Evolutionary conservation across 495 filamentous ascomycete genomes (phyloP).

Genomic region (Annulohypoxylon maeteangense): DNA sequence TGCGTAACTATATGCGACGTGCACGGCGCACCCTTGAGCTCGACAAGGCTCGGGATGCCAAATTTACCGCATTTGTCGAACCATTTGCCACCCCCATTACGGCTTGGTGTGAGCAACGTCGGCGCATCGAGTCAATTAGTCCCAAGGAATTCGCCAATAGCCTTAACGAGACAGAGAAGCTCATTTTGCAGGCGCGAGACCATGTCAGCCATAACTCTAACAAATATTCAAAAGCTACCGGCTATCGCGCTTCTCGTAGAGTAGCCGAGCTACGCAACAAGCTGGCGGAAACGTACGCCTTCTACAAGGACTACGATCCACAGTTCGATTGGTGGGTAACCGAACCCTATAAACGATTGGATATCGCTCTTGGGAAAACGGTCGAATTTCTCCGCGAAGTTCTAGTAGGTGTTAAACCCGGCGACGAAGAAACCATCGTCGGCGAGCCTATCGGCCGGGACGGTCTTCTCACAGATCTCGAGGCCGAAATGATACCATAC

Average conservation of each 20-base stretch:
- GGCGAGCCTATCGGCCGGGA: slow-evolving; percentile 62
- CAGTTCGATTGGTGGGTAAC: slow-evolving; percentile 63
- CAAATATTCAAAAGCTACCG: slow-evolving; percentile 53
- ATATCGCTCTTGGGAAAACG: slow-evolving; percentile 43
- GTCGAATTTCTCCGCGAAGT: slow-evolving; percentile 49
- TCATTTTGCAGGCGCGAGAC: slow-evolving; percentile 40
- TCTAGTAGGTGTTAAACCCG: slow-evolving; percentile 54
- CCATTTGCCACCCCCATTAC: slow-evolving; percentile 51
- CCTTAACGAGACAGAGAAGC: slow-evolving; percentile 41
- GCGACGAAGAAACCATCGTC: slow-evolving; percentile 57
- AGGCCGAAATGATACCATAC: slow-evolving; percentile 59
- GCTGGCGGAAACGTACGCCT: slow-evolving; percentile 54
- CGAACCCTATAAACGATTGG: slow-evolving; percentile 50
- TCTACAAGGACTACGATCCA: slow-evolving; percentile 61
- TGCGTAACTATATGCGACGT: slow-evolving; percentile 54
- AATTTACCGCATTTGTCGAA: slow-evolving; percentile 48
- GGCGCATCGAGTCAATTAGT: slow-evolving; percentile 49
- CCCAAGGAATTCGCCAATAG: slow-evolving; percentile 50
- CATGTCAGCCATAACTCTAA: slow-evolving; percentile 37
- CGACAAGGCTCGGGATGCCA: slow-evolving; percentile 48
- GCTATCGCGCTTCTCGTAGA: slow-evolving; percentile 53
- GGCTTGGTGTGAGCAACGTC: slow-evolving; percentile 55
- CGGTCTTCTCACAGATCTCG: slow-evolving; percentile 54
- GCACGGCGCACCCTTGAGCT: slow-evolving; percentile 50
- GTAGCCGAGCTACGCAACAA: slow-evolving; percentile 49